Evolutionary conservation across 2,329 filamentous ascomycete species (phyloP).

Genomic region (Fusarium musae): DNA sequence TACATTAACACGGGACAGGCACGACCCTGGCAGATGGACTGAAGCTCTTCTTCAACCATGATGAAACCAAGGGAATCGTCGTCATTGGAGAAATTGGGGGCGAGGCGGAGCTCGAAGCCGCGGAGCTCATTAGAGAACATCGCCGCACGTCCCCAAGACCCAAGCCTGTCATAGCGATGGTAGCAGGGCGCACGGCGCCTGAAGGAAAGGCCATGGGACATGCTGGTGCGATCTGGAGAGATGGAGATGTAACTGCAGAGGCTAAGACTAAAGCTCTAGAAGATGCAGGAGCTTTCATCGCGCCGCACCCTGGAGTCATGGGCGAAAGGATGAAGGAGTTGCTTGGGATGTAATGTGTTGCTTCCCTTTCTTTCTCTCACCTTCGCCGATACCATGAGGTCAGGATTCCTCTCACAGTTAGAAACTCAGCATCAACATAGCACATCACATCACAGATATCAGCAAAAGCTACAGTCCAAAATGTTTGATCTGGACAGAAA

Average conservation of each 20-base stretch:
- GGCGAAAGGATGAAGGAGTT: slow-evolving; percentile 50
- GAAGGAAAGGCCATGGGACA: slow-evolving; percentile 76
- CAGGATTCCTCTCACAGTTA: not conserved
- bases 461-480: not conserved
- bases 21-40: slow-evolving; percentile 79
- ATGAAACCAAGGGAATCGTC: slow-evolving; percentile 76
- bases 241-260: slow-evolving; percentile 47
- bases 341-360: slow-evolving; percentile 20
- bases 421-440: not conserved
- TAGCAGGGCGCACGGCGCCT: slow-evolving; percentile 72
- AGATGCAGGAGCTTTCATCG: slow-evolving; percentile 51
- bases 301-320: slow-evolving; percentile 54
- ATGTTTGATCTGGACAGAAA: not conserved
- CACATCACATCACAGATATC: not conserved
- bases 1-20: slow-evolving; percentile 16
- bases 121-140: slow-evolving; percentile 77
- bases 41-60: slow-evolving; percentile 72
- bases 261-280: slow-evolving; percentile 50
- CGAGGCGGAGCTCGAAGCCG: slow-evolving; percentile 75
- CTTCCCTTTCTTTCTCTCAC: too few relatives aligned
- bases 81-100: slow-evolving; percentile 79
- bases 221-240: slow-evolving; percentile 69
- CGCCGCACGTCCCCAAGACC: slow-evolving; percentile 62
- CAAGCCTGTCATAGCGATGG: slow-evolving; percentile 72
- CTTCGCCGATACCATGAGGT: not conserved